Evolutionary conservation across 106 monocot species (phyloP).

Genomic region (Platanthera guangdongensis): DNA sequence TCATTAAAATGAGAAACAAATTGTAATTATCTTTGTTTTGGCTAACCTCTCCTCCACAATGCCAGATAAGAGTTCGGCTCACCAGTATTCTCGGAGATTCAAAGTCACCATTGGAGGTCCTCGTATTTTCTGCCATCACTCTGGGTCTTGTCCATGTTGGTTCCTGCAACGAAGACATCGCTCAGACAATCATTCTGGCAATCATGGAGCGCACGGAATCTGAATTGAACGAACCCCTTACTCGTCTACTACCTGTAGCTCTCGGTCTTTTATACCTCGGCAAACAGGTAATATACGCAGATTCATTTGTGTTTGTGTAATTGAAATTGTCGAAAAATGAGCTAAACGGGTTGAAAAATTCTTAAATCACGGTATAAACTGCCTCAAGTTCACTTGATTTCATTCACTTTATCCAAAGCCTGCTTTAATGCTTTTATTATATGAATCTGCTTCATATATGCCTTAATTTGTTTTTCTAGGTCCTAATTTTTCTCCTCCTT

Average conservation of each 20-base stretch:
- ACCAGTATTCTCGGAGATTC: slow-evolving; percentile 51
- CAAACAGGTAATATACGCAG: slow-evolving; percentile 61
- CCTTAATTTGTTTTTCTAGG: neutral
- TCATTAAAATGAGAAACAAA: slow-evolving; percentile 2
- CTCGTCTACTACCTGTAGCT: slow-evolving; percentile 90
- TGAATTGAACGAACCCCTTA: slow-evolving; percentile 73
- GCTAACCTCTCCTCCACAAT: slow-evolving; percentile 9
- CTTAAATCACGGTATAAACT: neutral
- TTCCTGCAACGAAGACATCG: slow-evolving; percentile 94
- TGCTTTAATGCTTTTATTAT: neutral
- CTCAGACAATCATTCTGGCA: slow-evolving; percentile 76
- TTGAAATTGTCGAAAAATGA: neutral
- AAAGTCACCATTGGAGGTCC: slow-evolving; percentile 77
- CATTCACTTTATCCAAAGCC: neutral
- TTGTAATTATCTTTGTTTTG: neutral
- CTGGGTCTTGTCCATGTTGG: slow-evolving; percentile 86
- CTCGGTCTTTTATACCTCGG: slow-evolving; percentile 97
- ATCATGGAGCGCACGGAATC: slow-evolving; percentile 90
- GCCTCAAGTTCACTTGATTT: neutral
- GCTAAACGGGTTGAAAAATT: neutral
- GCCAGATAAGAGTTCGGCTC: slow-evolving; percentile 54
- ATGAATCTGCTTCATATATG: neutral
- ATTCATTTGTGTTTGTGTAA: neutral
- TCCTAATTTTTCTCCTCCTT: neutral
- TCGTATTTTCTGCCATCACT: slow-evolving; percentile 81